Conservation (phyloP, 805 yeast species). For the Candida andamanensis region DNA sequence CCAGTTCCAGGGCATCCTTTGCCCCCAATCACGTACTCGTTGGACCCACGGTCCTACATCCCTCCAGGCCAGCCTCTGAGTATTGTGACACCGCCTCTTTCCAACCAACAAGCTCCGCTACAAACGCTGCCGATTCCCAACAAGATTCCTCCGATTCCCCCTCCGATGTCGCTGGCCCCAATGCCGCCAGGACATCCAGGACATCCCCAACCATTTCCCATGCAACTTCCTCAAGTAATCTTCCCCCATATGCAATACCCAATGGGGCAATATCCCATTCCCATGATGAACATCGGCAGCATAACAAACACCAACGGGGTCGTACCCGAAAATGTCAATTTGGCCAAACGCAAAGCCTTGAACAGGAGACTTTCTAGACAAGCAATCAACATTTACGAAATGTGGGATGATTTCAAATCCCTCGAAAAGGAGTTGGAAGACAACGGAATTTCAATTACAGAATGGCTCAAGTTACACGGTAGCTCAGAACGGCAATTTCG, state of each 20-base stretch:
- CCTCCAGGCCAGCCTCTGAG: too few relatives aligned
- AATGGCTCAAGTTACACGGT: conserved; percentile 28
- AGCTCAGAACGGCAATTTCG: conserved; percentile 24
- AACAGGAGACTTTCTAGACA: conserved; percentile 22
- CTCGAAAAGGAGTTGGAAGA: conserved; percentile 20
- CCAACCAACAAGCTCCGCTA: too few relatives aligned
- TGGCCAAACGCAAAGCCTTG: conserved; percentile 12
- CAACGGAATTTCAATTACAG: conserved; percentile 21
- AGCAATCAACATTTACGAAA: conserved; percentile 23
- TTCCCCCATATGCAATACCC: too few relatives aligned
- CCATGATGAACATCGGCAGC: not conserved
- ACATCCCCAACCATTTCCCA: not conserved
- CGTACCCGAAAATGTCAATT: not conserved
- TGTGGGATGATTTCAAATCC: conserved; percentile 31
- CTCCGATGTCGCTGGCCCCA: not conserved
- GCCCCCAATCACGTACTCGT: too few relatives aligned
- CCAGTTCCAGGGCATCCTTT: too few relatives aligned
- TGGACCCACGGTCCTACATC: too few relatives aligned
- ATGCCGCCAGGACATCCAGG: not conserved
- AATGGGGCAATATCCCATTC: too few relatives aligned
- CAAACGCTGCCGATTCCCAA: too few relatives aligned
- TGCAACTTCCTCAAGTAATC: not conserved
- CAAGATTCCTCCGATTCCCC: not conserved
- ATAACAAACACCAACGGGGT: not conserved
- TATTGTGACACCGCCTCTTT: too few relatives aligned